These are phyloP conservation scores for Epichloe festucae DNA, from an alignment of 2,329 filamentous ascomycete species.

Conservation along the genomic window DNA sequence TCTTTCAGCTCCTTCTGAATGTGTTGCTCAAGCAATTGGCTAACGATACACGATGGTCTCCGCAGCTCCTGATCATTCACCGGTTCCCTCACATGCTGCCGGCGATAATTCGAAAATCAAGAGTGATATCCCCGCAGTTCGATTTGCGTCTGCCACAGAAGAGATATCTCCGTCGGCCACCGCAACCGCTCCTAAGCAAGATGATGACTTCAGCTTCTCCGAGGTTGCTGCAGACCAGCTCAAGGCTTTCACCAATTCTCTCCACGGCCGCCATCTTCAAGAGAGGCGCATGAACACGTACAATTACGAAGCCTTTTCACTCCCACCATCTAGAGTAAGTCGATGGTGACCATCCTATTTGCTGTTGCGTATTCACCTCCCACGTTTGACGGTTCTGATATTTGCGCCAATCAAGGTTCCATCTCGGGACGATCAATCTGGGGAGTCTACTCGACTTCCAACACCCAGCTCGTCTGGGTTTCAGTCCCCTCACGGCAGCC, in stretches of 20 bases:
- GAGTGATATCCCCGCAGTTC: conserved; percentile 38
- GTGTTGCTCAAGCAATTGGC: neutral
- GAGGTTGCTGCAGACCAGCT: conserved; percentile 49
- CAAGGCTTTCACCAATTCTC: conserved; percentile 54
- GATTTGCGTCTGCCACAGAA: conserved; percentile 58
- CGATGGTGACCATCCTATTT: conserved; percentile 4
- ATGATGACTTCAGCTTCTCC: conserved; percentile 19
- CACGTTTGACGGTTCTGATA: neutral
- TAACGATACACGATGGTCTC: neutral
- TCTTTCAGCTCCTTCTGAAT: neutral
- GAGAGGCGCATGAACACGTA: conserved; percentile 75
- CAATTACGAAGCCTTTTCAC: conserved; percentile 79
- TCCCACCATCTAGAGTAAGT: conserved; percentile 73
- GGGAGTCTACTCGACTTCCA: conserved; percentile 48
- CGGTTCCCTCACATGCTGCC: conserved; percentile 1
- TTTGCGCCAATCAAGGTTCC: conserved; percentile 30
- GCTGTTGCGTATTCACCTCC: neutral
- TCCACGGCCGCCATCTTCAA: conserved; percentile 66
- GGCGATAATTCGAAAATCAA: conserved; percentile 10
- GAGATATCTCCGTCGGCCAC: conserved; percentile 46
- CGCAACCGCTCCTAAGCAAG: conserved; percentile 16
- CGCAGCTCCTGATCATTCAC: neutral
- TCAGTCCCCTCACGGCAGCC: conserved; percentile 52
- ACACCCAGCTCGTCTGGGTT: conserved; percentile 52
- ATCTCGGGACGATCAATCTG: conserved; percentile 47